Percentiles rank a stretch among this genome's conserved stretches.
Conservation (phyloP, 2,329 filamentous ascomycete genomes). For the Talaromyces sp. region DNA sequence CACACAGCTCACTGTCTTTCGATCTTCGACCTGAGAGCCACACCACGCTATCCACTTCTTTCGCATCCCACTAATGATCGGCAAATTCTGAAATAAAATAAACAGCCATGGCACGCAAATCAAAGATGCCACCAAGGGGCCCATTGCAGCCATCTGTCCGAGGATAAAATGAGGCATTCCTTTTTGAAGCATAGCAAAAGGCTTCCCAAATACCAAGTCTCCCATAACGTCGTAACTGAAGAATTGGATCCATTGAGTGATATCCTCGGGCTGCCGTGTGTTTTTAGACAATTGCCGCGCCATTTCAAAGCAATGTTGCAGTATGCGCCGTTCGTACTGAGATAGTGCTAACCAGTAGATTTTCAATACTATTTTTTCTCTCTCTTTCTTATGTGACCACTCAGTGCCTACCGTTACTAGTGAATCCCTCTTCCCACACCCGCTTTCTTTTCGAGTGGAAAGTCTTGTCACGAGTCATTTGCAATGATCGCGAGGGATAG, state of each 20-base stretch:
- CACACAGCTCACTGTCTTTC: neutral
- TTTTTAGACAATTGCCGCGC: neutral
- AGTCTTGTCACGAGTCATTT: neutral
- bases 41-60: neutral
- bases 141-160: slow-evolving; percentile 1
- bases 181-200: neutral
- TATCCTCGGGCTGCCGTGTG: neutral
- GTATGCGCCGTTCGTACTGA: neutral
- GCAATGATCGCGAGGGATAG: neutral
- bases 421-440: neutral
- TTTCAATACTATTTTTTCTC: too few species aligned
- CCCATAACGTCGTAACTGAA: neutral
- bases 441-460: neutral
- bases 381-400: neutral
- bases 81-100: slow-evolving; percentile 1
- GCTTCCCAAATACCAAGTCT: neutral
- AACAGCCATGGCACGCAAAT: neutral
- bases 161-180: neutral
- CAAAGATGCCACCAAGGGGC: neutral
- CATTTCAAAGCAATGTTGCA: neutral
- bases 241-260: neutral
- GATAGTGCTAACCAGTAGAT: neutral
- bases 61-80: neutral
- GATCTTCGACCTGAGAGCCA: neutral
- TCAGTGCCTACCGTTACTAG: neutral